phyloP scores from a whole-genome alignment of 805 yeast genomes.

The Candida rishiriensis region DNA sequence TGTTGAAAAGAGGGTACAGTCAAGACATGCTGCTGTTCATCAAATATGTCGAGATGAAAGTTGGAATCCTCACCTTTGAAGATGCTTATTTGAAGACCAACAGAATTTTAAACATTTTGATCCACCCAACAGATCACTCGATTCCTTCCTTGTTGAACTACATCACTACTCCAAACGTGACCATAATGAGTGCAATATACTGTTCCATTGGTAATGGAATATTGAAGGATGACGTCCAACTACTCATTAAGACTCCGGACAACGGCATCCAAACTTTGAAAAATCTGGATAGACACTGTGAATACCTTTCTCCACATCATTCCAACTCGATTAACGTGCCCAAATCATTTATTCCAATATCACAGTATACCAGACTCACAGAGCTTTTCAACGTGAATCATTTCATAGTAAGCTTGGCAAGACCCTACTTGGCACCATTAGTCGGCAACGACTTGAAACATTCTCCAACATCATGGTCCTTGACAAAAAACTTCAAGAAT shows the following conservation, averaged over 20 bases:
- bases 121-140: constrained; percentile 71
- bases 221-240: constrained; percentile 55
- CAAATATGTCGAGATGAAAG: constrained; percentile 66
- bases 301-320: constrained; percentile 40
- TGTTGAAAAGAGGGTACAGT: constrained; percentile 75
- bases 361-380: constrained; percentile 83
- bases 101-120: constrained; percentile 74
- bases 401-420: constrained; percentile 83
- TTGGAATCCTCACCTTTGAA: constrained; percentile 87
- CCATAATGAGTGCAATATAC: constrained; percentile 83
- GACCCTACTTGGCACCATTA: constrained; percentile 91
- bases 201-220: constrained; percentile 79
- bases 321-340: constrained; percentile 27
- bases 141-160: constrained; percentile 78
- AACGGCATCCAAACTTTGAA: constrained; percentile 41
- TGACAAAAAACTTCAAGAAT: constrained; percentile 35
- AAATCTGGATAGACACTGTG: constrained; percentile 30
- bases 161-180: constrained; percentile 88
- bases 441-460: constrained; percentile 80
- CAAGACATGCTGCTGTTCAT: constrained; percentile 79
- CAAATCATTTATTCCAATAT: constrained; percentile 27
- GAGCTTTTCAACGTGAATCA: constrained; percentile 95
- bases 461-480: constrained; percentile 35
- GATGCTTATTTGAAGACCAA: constrained; percentile 83
- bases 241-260: constrained; percentile 52